These are phyloP conservation scores for Syzygium grande DNA, from an alignment of 345 rosid species.

Conservation along the genomic window DNA sequence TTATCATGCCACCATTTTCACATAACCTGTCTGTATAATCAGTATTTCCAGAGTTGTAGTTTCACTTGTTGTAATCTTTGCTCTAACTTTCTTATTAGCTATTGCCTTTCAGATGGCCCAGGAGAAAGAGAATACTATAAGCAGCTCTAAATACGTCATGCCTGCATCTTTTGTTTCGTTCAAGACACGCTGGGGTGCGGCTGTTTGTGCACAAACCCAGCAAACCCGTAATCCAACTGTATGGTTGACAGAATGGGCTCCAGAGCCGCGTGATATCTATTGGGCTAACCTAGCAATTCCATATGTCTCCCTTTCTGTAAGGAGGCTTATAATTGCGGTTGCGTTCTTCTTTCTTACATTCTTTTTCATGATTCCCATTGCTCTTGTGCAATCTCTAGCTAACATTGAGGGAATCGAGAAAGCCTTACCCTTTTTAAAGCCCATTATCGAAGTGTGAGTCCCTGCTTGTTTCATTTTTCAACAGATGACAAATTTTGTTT, in stretches of 20 bases:
- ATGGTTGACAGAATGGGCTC: conserved; percentile 97
- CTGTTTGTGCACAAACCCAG: conserved; percentile 91
- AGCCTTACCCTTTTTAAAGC: conserved; percentile 67
- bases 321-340: conserved; percentile 57
- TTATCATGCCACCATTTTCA: background rate
- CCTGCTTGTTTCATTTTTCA: background rate
- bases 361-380: conserved; percentile 96
- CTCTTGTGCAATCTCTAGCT: conserved; percentile 85
- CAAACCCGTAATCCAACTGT: conserved; percentile 77
- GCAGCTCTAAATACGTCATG: conserved; percentile 40
- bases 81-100: background rate
- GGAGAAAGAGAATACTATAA: conserved; percentile 51
- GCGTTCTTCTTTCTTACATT: conserved; percentile 88
- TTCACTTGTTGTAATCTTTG: background rate
- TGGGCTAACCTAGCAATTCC: conserved; percentile 92
- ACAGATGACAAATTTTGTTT: background rate
- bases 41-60: background rate
- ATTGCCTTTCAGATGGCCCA: conserved; percentile 35
- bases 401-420: conserved; percentile 90
- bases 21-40: background rate
- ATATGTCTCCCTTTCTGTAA: conserved; percentile 66
- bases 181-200: conserved; percentile 89
- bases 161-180: conserved; percentile 90
- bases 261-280: conserved; percentile 81
- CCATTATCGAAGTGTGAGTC: conserved; percentile 72